phyloP scores from a whole-genome alignment of 352 stramenopile species.

The Pythium utonaiense region DNA sequence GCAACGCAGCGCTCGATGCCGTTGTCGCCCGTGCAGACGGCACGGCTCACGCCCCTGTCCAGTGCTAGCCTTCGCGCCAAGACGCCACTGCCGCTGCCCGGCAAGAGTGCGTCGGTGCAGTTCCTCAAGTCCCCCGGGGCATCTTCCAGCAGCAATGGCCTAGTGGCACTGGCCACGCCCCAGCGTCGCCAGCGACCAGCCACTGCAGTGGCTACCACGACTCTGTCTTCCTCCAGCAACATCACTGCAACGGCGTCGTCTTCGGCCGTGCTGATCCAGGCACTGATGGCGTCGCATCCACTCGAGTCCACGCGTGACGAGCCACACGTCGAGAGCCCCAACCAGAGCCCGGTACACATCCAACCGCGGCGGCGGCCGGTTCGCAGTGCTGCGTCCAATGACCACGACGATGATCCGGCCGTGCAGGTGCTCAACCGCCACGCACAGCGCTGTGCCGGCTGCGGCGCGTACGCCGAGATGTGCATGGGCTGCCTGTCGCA shows the following conservation, averaged over 20 bases:
- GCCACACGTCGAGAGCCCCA: background rate
- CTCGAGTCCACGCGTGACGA: background rate
- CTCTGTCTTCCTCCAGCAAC: background rate
- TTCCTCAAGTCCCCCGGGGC: conserved; percentile 12
- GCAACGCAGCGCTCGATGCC: background rate
- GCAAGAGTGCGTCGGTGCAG: conserved; percentile 14
- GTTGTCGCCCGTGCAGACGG: conserved; percentile 23
- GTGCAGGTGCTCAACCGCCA: background rate
- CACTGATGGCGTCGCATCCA: conserved; percentile 24
- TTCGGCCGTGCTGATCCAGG: conserved; percentile 32
- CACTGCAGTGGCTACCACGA: conserved; percentile 23
- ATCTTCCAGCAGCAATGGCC: background rate
- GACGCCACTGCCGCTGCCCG: conserved; percentile 6
- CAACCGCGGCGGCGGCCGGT: background rate
- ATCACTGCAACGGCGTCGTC: conserved; percentile 5
- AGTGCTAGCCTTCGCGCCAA: conserved; percentile 14
- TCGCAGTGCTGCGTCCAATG: background rate
- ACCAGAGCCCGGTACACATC: background rate
- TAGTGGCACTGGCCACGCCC: background rate
- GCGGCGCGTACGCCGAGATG: conserved; percentile 60
- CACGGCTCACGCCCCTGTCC: conserved; percentile 5
- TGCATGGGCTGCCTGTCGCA: conserved; percentile 66
- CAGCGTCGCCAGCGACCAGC: conserved; percentile 29
- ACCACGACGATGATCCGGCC: background rate
- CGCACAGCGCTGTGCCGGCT: conserved; percentile 49